Evolutionary conservation across 768 basidiomycete species (phyloP).

Genomic region (Lanmaoa rubissima): DNA sequence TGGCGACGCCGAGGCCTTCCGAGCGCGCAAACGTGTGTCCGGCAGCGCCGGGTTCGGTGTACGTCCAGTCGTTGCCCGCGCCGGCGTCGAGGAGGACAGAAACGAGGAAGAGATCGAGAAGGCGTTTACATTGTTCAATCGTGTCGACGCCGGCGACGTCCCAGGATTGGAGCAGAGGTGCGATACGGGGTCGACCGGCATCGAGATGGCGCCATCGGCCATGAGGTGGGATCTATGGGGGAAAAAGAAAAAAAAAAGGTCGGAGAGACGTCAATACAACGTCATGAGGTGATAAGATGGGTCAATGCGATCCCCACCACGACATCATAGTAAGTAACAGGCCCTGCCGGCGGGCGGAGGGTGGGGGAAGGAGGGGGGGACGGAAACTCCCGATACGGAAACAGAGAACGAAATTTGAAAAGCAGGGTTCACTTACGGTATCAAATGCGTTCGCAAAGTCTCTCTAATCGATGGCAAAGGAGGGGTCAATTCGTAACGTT

Average conservation of each 20-base stretch:
- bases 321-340: not conserved
- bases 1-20: conserved; percentile 87
- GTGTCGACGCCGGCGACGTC: conserved; percentile 37
- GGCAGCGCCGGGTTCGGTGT: conserved; percentile 52
- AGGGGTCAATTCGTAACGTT: not conserved
- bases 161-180: conserved; percentile 61
- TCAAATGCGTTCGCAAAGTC: conserved; percentile 75
- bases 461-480: conserved; percentile 46
- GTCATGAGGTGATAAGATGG: not conserved
- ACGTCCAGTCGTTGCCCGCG: conserved; percentile 82
- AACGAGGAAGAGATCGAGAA: conserved; percentile 86
- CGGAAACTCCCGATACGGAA: not conserved
- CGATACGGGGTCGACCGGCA: conserved; percentile 60
- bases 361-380: not conserved
- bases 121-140: conserved; percentile 64
- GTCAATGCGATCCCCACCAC: not conserved
- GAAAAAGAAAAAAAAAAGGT: too few species aligned
- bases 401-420: not conserved
- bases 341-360: conserved; percentile 3
- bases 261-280: not conserved
- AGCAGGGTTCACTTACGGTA: conserved; percentile 42
- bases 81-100: conserved; percentile 95
- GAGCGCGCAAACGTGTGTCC: conserved; percentile 59
- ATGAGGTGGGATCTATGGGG: conserved; percentile 73
- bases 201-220: conserved; percentile 91